Percentiles rank a stretch among this genome's conserved stretches.
These are phyloP conservation scores for Vigna reflexopilosa DNA, from an alignment of 306 rosid species.

Conservation along the genomic window DNA sequence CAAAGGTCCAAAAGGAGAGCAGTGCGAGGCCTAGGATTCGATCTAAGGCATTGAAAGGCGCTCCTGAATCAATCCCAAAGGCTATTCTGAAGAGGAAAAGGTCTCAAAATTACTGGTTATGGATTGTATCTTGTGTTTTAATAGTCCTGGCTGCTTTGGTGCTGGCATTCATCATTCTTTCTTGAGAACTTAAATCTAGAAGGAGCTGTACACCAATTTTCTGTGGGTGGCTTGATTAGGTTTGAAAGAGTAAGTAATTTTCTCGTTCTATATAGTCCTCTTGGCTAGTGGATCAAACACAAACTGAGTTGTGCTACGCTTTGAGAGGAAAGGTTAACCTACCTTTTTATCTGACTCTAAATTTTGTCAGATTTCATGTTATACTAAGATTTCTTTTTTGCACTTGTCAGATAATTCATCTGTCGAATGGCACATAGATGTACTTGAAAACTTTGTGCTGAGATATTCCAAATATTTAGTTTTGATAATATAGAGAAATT, in stretches of 20 bases:
- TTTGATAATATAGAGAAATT: not conserved
- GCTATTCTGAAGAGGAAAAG: conserved; percentile 73
- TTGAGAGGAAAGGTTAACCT: conserved; percentile 39
- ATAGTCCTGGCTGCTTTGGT: conserved; percentile 48
- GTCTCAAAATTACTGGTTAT: conserved; percentile 64
- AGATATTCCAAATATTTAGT: not conserved
- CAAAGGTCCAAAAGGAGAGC: conserved; percentile 57
- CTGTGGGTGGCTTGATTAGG: conserved; percentile 34
- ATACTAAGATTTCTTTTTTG: conserved; percentile 7
- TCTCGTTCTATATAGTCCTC: conserved; percentile 58
- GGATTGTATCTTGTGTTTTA: conserved; percentile 64
- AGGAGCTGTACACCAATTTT: conserved; percentile 41
- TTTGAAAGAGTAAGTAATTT: conserved; percentile 50
- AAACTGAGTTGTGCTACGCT: conserved; percentile 44
- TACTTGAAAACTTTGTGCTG: conserved; percentile 10
- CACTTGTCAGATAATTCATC: not conserved
- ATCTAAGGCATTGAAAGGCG: conserved; percentile 46
- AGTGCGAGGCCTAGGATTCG: conserved; percentile 51
- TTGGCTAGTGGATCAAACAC: conserved; percentile 56
- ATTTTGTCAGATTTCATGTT: conserved; percentile 48
- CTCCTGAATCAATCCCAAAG: conserved; percentile 63
- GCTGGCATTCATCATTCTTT: conserved; percentile 55
- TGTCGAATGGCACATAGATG: conserved; percentile 3
- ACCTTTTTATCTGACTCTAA: conserved; percentile 43
- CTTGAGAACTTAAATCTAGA: conserved; percentile 46